Conservation (phyloP, 345 rosid species). For the Syzygium jambos region DNA sequence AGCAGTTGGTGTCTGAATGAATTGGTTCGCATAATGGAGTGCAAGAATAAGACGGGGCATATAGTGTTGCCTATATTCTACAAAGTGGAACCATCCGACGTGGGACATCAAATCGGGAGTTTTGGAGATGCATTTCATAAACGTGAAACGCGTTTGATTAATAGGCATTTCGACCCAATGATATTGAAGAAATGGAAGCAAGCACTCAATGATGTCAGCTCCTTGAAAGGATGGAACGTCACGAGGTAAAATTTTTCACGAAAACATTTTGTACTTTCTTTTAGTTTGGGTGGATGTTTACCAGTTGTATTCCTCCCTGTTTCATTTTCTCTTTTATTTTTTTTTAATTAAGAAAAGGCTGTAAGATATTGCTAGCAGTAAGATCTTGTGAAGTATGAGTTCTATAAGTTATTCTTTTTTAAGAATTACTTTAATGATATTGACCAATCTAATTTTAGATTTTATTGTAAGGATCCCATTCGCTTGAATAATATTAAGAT, state of each 20-base stretch:
- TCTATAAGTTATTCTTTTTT: neutral
- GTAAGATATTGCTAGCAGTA: neutral
- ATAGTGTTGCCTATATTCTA: neutral
- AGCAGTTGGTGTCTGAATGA: neutral
- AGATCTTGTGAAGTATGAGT: neutral
- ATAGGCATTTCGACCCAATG: neutral
- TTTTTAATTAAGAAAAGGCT: too few relatives aligned
- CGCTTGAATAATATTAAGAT: neutral
- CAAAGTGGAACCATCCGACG: neutral
- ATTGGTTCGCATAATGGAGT: neutral
- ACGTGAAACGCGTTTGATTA: neutral
- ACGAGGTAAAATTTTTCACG: neutral
- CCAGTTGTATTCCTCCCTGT: neutral
- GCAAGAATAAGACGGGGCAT: neutral
- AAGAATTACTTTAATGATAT: neutral
- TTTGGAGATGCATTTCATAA: neutral
- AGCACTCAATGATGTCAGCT: accelerated
- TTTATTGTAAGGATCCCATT: neutral
- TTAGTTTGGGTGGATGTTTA: neutral
- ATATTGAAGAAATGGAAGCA: neutral
- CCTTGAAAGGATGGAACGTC: neutral
- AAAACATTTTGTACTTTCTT: neutral
- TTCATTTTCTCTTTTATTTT: neutral
- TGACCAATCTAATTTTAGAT: neutral
- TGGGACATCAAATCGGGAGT: neutral